These are phyloP conservation scores for Diplotaxis tenuifolia DNA, from an alignment of 345 rosid genomes.

Conservation along the genomic window DNA sequence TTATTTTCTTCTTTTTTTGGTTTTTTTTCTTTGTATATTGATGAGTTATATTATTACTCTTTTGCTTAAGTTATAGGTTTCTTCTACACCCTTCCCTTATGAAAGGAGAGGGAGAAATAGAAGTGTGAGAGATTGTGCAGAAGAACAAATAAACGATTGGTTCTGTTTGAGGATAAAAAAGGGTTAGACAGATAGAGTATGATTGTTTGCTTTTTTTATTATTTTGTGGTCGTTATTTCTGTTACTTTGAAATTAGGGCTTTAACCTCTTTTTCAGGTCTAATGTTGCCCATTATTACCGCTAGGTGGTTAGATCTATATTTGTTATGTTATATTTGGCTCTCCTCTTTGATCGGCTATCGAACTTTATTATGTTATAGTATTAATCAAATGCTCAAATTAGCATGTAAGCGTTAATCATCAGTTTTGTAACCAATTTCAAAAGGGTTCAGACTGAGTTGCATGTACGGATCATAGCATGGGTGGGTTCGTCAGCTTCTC, in stretches of 20 bases:
- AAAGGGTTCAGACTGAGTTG: not conserved
- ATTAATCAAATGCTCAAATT: conserved; percentile 20
- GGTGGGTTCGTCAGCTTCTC: not conserved
- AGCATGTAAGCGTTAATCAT: conserved; percentile 17
- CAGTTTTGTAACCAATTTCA: conserved; percentile 16
- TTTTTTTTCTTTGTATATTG: not conserved
- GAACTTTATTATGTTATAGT: not conserved
- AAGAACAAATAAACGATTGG: conserved; percentile 31
- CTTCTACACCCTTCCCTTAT: conserved; percentile 46
- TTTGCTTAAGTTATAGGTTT: conserved; percentile 10
- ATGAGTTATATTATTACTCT: not conserved
- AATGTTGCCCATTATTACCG: conserved; percentile 1
- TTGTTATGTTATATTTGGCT: conserved; percentile 25
- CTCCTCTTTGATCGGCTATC: conserved; percentile 20
- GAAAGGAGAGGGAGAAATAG: conserved; percentile 36
- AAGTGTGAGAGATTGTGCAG: conserved; percentile 26
- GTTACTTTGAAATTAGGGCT: conserved; percentile 13
- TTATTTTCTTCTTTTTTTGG: not conserved
- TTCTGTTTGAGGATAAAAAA: conserved; percentile 28
- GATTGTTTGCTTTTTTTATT: conserved; percentile 3
- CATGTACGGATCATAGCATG: conserved; percentile 3
- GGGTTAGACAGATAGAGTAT: conserved; percentile 25
- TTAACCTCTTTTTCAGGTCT: conserved; percentile 32
- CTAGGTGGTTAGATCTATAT: conserved; percentile 18
- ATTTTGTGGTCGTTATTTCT: conserved; percentile 33